Conservation (phyloP, 2,329 filamentous ascomycete species). For the Fusarium camptoceras region DNA sequence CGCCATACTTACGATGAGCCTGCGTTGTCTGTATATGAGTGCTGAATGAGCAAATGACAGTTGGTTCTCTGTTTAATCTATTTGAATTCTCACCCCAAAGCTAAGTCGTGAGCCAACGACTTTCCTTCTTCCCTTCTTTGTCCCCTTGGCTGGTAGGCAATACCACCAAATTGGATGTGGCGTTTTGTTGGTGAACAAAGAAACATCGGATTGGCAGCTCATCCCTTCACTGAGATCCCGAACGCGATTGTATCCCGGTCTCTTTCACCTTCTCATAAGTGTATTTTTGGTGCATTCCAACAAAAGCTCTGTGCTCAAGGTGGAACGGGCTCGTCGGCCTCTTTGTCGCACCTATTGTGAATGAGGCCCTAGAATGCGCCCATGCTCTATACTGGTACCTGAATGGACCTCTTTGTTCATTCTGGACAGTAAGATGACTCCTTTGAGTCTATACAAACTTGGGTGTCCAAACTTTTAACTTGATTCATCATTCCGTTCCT, state of each 20-base stretch:
- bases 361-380: conserved; percentile 4
- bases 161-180: conserved; percentile 20
- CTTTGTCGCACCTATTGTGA: conserved; percentile 42
- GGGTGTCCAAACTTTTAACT: neutral
- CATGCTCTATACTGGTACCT: conserved; percentile 4
- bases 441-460: conserved; percentile 6
- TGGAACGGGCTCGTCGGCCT: conserved; percentile 17
- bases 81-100: neutral
- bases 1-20: conserved; percentile 10
- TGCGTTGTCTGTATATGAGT: neutral
- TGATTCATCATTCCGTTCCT: neutral
- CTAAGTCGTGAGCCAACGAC: neutral
- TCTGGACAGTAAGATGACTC: conserved; percentile 6
- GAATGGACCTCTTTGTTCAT: conserved; percentile 13
- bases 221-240: conserved; percentile 1
- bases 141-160: neutral
- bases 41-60: neutral
- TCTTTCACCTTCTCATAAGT: neutral
- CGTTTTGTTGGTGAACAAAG: conserved; percentile 40
- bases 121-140: conserved; percentile 15
- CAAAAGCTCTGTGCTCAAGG: neutral
- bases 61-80: neutral
- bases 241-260: neutral
- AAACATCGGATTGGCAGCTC: conserved; percentile 6
- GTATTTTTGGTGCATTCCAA: conserved; percentile 8